Evolutionary conservation across 1,139 yeast species (phyloP).

Genomic region (Kodamaea ohmeri): DNA sequence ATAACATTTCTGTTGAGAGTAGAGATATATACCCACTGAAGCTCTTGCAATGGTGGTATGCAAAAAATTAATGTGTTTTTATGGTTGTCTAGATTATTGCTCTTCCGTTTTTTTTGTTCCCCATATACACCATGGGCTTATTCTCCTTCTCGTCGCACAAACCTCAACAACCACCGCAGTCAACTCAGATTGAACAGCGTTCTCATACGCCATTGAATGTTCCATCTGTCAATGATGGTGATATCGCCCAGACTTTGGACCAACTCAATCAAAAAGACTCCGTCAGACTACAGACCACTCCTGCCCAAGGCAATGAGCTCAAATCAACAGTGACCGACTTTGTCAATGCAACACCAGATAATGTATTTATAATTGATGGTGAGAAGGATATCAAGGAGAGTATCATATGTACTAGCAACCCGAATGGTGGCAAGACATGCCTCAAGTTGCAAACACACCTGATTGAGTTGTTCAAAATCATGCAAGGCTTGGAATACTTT

Average conservation of each 20-base stretch:
- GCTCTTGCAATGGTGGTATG: not conserved
- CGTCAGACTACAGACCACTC: constrained; percentile 15
- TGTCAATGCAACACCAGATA: constrained; percentile 28
- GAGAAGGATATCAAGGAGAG: constrained; percentile 39
- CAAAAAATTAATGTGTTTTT: not conserved
- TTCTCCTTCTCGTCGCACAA: constrained; percentile 19
- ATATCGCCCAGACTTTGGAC: constrained; percentile 38
- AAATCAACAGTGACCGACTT: constrained; percentile 19
- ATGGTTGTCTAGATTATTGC: not conserved
- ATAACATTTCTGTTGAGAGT: too few relatives aligned
- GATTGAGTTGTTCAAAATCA: constrained; percentile 42
- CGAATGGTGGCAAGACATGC: constrained; percentile 46
- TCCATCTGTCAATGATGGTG: constrained; percentile 19
- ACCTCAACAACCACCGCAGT: constrained; percentile 6
- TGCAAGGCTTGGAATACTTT: constrained; percentile 46
- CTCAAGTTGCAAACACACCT: constrained; percentile 39
- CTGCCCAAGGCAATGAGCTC: constrained; percentile 10
- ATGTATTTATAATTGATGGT: constrained; percentile 44
- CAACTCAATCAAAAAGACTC: constrained; percentile 22
- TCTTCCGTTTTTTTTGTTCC: not conserved
- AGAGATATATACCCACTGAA: too few relatives aligned
- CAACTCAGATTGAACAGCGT: constrained; percentile 32
- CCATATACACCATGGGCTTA: constrained; percentile 23
- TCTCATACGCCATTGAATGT: constrained; percentile 23
- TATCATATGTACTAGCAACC: constrained; percentile 44